Conservation (phyloP, 2,329 filamentous ascomycete species). For the Aspergillus amoenus region DNA sequence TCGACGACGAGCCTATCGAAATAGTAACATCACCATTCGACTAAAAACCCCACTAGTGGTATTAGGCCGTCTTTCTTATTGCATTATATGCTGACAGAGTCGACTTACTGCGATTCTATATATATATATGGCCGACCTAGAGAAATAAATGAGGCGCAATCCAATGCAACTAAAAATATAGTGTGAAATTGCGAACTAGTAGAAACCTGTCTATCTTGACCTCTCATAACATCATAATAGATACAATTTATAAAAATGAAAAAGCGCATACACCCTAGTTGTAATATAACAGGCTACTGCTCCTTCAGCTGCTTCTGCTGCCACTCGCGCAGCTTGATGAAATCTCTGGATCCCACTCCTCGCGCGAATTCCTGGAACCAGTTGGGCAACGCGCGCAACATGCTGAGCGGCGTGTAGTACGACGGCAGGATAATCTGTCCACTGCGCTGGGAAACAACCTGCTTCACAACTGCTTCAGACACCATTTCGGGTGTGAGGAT, state of each 20-base stretch:
- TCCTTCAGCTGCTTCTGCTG: slow-evolving; percentile 15
- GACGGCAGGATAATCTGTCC: slow-evolving; percentile 51
- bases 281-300: not conserved
- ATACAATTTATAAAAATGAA: not conserved
- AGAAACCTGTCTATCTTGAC: not conserved
- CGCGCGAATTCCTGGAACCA: slow-evolving; percentile 49
- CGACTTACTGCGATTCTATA: too few species aligned
- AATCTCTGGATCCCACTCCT: slow-evolving; percentile 22
- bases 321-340: slow-evolving; percentile 24
- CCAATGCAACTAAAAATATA: not conserved
- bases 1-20: too few species aligned
- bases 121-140: too few species aligned
- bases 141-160: not conserved
- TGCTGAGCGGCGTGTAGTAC: slow-evolving; percentile 26
- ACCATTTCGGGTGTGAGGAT: slow-evolving; percentile 41
- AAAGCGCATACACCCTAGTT: not conserved
- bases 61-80: too few species aligned
- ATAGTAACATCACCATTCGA: too few species aligned
- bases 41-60: too few species aligned
- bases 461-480: slow-evolving; percentile 50
- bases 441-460: slow-evolving; percentile 51
- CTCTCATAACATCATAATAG: not conserved
- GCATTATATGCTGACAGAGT: too few species aligned
- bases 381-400: slow-evolving; percentile 37
- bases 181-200: not conserved